Base-by-base conservation (phyloP, 163 green algal species). In the Coccomyxa subellipsoidea region DNA sequence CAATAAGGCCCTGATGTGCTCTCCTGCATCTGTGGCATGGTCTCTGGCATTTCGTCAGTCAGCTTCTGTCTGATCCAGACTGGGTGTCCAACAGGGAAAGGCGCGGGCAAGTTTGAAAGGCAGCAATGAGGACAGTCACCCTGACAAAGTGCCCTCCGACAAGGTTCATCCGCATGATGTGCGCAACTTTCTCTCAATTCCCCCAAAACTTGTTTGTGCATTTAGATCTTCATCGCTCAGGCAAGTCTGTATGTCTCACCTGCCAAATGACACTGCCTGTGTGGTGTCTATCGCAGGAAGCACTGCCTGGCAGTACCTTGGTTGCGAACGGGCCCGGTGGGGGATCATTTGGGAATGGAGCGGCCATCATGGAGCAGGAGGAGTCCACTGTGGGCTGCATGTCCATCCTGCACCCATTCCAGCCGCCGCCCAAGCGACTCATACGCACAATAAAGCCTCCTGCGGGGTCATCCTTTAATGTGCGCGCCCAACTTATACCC, bases 381-480 rank as follows among this genome's bases (percentile, higher is more conserved):
- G 32, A 39, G 70, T n/a, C 31, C 32, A 23, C 27, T 31, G 10
- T 39, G 21, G 70, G 32, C 32, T 77, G 70, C 70, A 38, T 77
- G 32, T 34, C 70, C 31, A 77, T 38, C 7, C 66, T 73, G 66
- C 66, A 34, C 29, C n/a, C n/a, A 7, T 77, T 77, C 32, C n/a
- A 38, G 70, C 32, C 27, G n/a, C 70, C 70, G 25, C 70, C 70
- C 21, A 73, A 73, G 32, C 31, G 70, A 31, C 32, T 77, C 8
- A 77, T 77, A 31, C 70, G 70, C 70, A 77, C 70, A 40, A 38
- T 77, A 31, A 77, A 39, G 5, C 70, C 70, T 10, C 10, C 27
- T 9, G 70, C 70, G 0, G 70, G 70, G 31, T 77, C 70, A 9
- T 77, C 70, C 18, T 77, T 77, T 31, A 77, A 77, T 15, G 70